phyloP scores from a whole-genome alignment of 805 yeast genomes.

The Candida krabiensis region DNA sequence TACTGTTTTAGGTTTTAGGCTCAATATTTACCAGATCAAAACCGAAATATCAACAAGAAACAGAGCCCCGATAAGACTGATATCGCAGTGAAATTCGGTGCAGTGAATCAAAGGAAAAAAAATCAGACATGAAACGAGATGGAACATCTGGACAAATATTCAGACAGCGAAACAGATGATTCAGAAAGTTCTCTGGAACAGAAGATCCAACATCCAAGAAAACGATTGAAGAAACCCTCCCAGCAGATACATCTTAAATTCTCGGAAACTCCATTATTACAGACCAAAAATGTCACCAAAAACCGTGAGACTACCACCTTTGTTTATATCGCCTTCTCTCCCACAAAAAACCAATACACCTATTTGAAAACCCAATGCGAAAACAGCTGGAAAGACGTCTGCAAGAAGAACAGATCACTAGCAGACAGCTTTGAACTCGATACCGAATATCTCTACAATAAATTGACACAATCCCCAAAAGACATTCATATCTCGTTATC shows the following conservation, averaged over 20 bases:
- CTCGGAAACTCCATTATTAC: constrained; percentile 10
- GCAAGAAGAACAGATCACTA: not conserved
- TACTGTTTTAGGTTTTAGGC: too few species aligned
- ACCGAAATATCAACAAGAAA: too few species aligned
- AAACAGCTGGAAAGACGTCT: constrained; percentile 5
- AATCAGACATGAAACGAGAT: not conserved
- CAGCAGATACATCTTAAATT: constrained; percentile 6
- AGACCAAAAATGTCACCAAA: not conserved
- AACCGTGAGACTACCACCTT: constrained; percentile 5
- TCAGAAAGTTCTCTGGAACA: not conserved
- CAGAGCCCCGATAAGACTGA: too few species aligned
- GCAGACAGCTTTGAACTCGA: constrained; percentile 4
- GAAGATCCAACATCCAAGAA: not conserved
- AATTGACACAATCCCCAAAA: constrained; percentile 13
- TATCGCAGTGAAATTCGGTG: too few species aligned
- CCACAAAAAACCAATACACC: constrained; percentile 4
- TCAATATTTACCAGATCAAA: too few species aligned
- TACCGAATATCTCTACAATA: constrained; percentile 7
- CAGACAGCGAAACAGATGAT: not conserved
- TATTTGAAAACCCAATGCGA: not conserved
- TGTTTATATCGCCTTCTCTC: constrained; percentile 7
- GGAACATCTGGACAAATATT: not conserved
- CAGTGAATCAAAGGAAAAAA: too few species aligned
- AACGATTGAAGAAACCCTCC: constrained; percentile 9
- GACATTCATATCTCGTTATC: constrained; percentile 22